Evolutionary conservation across 768 basidiomycete species (phyloP), one percentile per base, ranked within the genome.

Genomic region (Leccinum imitatum): DNA sequence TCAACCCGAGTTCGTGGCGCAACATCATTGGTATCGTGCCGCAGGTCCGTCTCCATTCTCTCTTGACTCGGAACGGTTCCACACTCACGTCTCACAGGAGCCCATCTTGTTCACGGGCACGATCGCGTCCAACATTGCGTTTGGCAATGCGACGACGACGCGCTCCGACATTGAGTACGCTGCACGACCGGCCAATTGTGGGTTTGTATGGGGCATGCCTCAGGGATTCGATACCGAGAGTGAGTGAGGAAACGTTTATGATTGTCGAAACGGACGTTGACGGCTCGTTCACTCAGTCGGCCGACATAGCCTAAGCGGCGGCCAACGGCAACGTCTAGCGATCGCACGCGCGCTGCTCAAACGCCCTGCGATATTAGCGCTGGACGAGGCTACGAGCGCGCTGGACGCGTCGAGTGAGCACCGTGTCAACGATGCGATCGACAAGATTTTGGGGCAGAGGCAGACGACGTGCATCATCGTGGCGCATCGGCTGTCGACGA

Each of bases 141-240:
- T 91, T 67, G 95, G 95, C 3, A 83, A 88, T 53, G 80, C 84
- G 9, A 76, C 82, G 19, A 91, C 86, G 0, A 91, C 92, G 0
- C 81, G 90, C 21, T 86, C 87, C 64, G 85, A 96, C 60, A 91
- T 98, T 21, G 93, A 97, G 72, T 77, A 86, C 30, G 95, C 93
- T 0, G 95, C 95, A 0, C 80, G 90, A 19, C 84, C 92, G 60
- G 96, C 96, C 2, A 97, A 98, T 65, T 98, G 95, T 74, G 94
- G 96, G 67, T 98, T 96, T 69, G 87, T 98, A 6, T 93, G 93
- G 90, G 88, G 90, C 15, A 86, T 98, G 81, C 95, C 95, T 10
- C 81, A 93, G 59, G 94, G 95, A 0, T 96, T 96, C 66, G 95
- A 97, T 65, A 98, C 96, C 1, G 81, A 87, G 66, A 95, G 94